Evolutionary conservation across 176 grass and related monocot genomes (phyloP), one percentile per base, ranked within the genome.

Genomic region (Paspalum vaginatum): DNA sequence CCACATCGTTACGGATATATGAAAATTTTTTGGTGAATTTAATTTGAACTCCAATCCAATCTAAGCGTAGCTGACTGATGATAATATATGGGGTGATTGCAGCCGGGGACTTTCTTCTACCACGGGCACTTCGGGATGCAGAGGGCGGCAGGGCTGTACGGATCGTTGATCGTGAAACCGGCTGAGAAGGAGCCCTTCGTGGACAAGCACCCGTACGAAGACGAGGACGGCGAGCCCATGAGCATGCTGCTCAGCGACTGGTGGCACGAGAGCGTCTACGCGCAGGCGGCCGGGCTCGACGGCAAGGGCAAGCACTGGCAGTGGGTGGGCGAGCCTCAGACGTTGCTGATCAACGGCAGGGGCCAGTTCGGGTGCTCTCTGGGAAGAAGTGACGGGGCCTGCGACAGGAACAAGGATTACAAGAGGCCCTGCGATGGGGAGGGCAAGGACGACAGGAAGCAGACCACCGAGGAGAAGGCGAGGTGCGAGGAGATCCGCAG

Each of bases 41-140:
- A n/a, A n/a, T n/a, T n/a, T n/a, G n/a, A n/a, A n/a, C n/a, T n/a
- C n/a, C n/a, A n/a, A n/a, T n/a, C n/a, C n/a, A n/a, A n/a, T n/a
- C n/a, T n/a, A n/a, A n/a, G n/a, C n/a, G n/a, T n/a, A n/a, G n/a
- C n/a, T n/a, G n/a, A n/a, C n/a, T n/a, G n/a, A n/a, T n/a, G n/a
- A 42, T 61, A 0, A 1, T 42, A 3, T 42, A 8, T 2, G 9
- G 43, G 6, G 61, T 77, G 44, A 16, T 2, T 68, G 80, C 81
- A 93, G 91, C 76, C 85, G 0, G 93, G 93, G 0, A 97, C 93
- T 24, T 97, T 81, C 75, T 89, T 97, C 81, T 91, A 93, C 75
- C 94, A 97, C 5, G 94, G 94, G 5, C 91, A 97, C 77, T 93
- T 81, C 47, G 94, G 94, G 57, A 97, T 97, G 94, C 94, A 97